Evolutionary conservation across 345 rosid species (phyloP).

Genomic region (Eucalyptus regnans): DNA sequence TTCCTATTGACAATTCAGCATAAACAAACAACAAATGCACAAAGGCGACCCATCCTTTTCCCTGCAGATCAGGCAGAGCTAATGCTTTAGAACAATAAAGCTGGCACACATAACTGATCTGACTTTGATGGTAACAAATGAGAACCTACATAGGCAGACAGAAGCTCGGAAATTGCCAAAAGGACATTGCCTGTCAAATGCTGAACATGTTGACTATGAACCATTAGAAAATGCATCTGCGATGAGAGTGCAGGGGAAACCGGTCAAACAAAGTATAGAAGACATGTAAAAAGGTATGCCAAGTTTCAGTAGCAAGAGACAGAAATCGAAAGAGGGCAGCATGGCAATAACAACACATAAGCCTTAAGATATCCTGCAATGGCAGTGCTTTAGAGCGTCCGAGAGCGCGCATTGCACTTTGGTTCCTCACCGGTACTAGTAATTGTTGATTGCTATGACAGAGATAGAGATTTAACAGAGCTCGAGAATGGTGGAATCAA

Average conservation of each 20-base stretch:
- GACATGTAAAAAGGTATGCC: neutral
- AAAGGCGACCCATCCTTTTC: conserved; percentile 31
- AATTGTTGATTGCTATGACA: neutral
- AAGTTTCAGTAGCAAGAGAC: neutral
- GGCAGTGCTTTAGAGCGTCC: neutral
- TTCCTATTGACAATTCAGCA: conserved; percentile 20
- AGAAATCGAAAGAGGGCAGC: neutral
- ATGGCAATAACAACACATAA: neutral
- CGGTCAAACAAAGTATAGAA: neutral
- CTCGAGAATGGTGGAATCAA: neutral
- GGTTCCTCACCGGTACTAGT: neutral
- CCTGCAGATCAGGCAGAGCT: conserved; percentile 20
- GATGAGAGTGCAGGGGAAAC: neutral
- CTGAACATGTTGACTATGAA: conserved; percentile 34
- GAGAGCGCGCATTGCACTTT: neutral
- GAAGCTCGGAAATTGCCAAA: conserved; percentile 26
- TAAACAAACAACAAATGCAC: conserved; percentile 33
- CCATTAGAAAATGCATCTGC: conserved; percentile 39
- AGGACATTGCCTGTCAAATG: conserved; percentile 60
- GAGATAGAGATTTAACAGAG: neutral
- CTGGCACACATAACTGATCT: neutral
- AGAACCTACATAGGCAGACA: conserved; percentile 39
- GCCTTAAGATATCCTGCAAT: neutral
- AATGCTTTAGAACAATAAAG: neutral
- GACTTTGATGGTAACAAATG: neutral